These are phyloP conservation scores for Myotisia sp. DNA, from an alignment of 2,329 filamentous ascomycete species.

Conservation along the genomic window DNA sequence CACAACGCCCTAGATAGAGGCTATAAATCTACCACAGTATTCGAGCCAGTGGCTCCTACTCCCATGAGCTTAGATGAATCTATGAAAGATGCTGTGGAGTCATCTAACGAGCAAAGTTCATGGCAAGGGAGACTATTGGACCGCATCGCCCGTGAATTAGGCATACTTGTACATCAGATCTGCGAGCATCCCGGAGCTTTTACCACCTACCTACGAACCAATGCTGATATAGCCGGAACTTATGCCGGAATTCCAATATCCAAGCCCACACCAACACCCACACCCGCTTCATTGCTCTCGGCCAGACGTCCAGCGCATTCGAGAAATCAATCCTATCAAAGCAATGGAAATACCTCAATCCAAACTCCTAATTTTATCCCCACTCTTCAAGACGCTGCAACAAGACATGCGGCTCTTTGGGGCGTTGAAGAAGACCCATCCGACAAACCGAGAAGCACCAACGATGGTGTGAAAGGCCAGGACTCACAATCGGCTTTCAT, in stretches of 20 bases:
- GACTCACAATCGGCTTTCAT: too few relatives aligned
- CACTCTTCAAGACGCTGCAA: conserved; percentile 30
- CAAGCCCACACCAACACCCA: conserved; percentile 1
- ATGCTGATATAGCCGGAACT: conserved; percentile 48
- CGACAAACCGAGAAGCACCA: conserved; percentile 22
- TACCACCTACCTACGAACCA: conserved; percentile 57
- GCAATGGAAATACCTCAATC: conserved; percentile 18
- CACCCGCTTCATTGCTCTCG: neutral
- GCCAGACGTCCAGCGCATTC: conserved; percentile 9
- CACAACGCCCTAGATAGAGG: conserved; percentile 24
- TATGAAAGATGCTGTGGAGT: conserved; percentile 19
- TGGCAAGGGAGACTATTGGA: conserved; percentile 55
- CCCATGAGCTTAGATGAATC: conserved; percentile 21
- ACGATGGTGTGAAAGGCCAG: neutral
- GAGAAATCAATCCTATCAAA: conserved; percentile 13
- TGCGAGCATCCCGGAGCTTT: conserved; percentile 83
- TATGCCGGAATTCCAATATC: conserved; percentile 63
- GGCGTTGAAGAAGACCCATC: conserved; percentile 49
- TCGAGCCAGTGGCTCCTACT: neutral
- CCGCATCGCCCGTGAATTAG: conserved; percentile 73
- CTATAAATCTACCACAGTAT: conserved; percentile 8
- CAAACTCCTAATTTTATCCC: conserved; percentile 36
- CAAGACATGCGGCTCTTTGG: conserved; percentile 46
- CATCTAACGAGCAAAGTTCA: conserved; percentile 18
- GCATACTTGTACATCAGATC: conserved; percentile 65